Evolutionary conservation across 2,329 filamentous ascomycete genomes (phyloP).

Genomic region (Sporothrix dimorphospora): DNA sequence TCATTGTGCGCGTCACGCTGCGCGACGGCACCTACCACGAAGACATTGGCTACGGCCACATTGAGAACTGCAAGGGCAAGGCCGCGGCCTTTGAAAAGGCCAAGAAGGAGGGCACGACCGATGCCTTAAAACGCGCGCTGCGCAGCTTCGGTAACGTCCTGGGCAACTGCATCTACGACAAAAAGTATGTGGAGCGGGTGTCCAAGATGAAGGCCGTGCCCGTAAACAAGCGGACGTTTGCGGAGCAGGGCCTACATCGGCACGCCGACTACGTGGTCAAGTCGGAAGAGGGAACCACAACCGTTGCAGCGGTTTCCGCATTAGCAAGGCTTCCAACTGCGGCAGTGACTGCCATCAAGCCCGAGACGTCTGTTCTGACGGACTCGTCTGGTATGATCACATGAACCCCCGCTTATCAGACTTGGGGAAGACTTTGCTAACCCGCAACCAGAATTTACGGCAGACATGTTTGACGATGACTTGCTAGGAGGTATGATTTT

Average conservation of each 20-base stretch:
- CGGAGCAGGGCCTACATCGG: slow-evolving; percentile 77
- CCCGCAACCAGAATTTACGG: background rate
- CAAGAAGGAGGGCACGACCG: slow-evolving; percentile 96
- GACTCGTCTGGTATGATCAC: slow-evolving; percentile 23
- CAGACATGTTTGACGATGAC: slow-evolving; percentile 45
- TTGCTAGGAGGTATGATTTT: slow-evolving; percentile 50
- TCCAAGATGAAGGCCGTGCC: slow-evolving; percentile 82
- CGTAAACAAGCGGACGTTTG: slow-evolving; percentile 62
- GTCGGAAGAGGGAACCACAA: slow-evolving; percentile 43
- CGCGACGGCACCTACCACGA: slow-evolving; percentile 96
- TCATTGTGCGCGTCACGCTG: slow-evolving; percentile 87
- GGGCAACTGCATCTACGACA: slow-evolving; percentile 98
- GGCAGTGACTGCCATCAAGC: background rate
- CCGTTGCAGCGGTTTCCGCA: background rate
- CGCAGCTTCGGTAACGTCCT: slow-evolving; percentile 94
- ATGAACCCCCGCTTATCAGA: too few species aligned
- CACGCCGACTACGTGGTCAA: slow-evolving; percentile 75
- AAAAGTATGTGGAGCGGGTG: slow-evolving; percentile 88
- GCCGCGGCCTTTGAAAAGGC: slow-evolving; percentile 96
- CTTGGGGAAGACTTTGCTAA: background rate
- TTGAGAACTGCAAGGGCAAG: slow-evolving; percentile 95
- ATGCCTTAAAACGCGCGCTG: slow-evolving; percentile 86
- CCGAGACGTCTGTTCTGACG: background rate
- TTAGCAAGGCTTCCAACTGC: background rate
- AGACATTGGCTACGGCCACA: slow-evolving; percentile 95